Base-by-base conservation (phyloP, 2,329 filamentous ascomycete species). In the Didymella glomerata region DNA sequence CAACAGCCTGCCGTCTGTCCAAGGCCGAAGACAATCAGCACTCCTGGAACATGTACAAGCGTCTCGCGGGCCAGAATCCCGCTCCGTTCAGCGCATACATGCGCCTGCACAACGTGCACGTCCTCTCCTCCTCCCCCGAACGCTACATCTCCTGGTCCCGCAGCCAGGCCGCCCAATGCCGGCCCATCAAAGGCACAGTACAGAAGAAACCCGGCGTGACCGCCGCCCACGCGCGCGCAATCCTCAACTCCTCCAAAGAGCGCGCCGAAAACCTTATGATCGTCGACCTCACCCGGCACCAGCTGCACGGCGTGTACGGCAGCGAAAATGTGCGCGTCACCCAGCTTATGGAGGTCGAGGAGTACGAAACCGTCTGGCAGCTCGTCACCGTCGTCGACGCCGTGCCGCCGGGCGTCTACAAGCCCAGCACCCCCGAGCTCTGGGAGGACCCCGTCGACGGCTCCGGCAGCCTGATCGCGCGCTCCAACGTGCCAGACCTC, bases 221-320 rank as follows among this genome's bases (percentile, higher is more conserved):
- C 0, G 82, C 90, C n/a, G 85, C 83, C 5, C 85, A 90, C 69
- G 93, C 94, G 0, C 87, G 89, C 61, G 79, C 81, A 27, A 86
- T 96, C 38, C 85, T 97, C 14, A 86, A 89, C 57, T 85, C 91
- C 0, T 89, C 91, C 22, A 98, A 98, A 76, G 95, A 98, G 76
- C 88, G 91, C 68, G 94, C 94, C 0, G 94, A 98, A 80, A 98
- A 98, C 72, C 84, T 98, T 24, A 98, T 98, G 95, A 97, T 98
- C 69, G 93, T 97, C 2, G 94, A 98, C 76, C 83, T 98, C 1
- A 95, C 97, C n/a, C 86, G 94, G 0, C 94, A 98, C 72, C 94
- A 98, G 76, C 82, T 98, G 13, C 90, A 96, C 76, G 87, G 89
- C n/a, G 88, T 96, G 9, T 92, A 90, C 61, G 91, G 91, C 5